A percentile compares a stretch with the other conserved stretches of the same genome.
phyloP scores from a whole-genome alignment of 352 stramenopile species.

The Globisporangium abappressorium region DNA sequence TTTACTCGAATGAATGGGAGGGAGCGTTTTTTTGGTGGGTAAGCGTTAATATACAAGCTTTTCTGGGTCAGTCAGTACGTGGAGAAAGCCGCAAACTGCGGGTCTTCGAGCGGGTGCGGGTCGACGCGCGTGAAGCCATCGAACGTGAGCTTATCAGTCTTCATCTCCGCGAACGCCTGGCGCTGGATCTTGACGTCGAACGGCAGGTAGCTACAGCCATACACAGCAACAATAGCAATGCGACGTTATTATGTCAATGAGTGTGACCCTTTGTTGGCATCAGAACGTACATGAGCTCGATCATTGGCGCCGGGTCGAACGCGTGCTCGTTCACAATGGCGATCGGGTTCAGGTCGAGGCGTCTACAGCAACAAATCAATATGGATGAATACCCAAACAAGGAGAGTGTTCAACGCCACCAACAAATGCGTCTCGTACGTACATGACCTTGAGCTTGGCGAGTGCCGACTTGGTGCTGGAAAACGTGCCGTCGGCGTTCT shows the following conservation, averaged over 20 bases:
- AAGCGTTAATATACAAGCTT: no score
- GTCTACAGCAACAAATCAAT: constrained; percentile 25
- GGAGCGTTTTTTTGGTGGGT: no score
- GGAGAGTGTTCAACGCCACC: not conserved
- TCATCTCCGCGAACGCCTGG: constrained; percentile 72
- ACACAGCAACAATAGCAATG: not conserved
- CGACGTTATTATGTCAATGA: not conserved
- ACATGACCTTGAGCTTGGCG: constrained; percentile 72
- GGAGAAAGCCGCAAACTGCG: constrained; percentile 61
- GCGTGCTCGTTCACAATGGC: constrained; percentile 72
- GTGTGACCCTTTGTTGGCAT: not conserved
- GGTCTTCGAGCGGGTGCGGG: constrained; percentile 53
- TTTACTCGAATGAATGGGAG: not conserved
- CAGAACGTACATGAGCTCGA: constrained; percentile 59
- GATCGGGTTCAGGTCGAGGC: constrained; percentile 73
- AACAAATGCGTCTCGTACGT: constrained; percentile 8
- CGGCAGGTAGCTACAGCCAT: constrained; percentile 47
- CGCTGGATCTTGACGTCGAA: constrained; percentile 77
- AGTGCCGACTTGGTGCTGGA: constrained; percentile 38
- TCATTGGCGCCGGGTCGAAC: constrained; percentile 41
- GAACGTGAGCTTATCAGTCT: constrained; percentile 63
- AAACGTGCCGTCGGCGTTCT: constrained; percentile 54
- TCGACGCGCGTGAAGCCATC: constrained; percentile 56
- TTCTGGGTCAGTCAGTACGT: constrained; percentile 15
- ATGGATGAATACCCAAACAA: not conserved